Conservation (phyloP, 306 rosid species). For the Cucumis sativus region Cucumber_9930_V3 NC_026657.2:35304001-35304500, state of each 20-base stretch:
- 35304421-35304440: too few species aligned
- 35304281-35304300: too few species aligned
- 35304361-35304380: too few species aligned
- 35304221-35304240: neutral
- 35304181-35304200: neutral
- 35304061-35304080: neutral
- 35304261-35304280: neutral
- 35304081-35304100: neutral
- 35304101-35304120: neutral
- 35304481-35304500: neutral
- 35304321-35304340: too few species aligned
- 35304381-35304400: too few species aligned
- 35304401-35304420: too few species aligned
- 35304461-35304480: too few species aligned
- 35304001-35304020: neutral
- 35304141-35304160: constrained; percentile 4
- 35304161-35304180: neutral
- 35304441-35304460: too few species aligned
- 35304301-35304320: too few species aligned
- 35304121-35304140: neutral
- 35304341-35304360: too few species aligned
- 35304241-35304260: neutral
- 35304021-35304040: neutral
- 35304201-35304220: neutral
- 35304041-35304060: neutral